Conservation (phyloP, 108 stramenopile species). For the Tribonema minus region DNA sequence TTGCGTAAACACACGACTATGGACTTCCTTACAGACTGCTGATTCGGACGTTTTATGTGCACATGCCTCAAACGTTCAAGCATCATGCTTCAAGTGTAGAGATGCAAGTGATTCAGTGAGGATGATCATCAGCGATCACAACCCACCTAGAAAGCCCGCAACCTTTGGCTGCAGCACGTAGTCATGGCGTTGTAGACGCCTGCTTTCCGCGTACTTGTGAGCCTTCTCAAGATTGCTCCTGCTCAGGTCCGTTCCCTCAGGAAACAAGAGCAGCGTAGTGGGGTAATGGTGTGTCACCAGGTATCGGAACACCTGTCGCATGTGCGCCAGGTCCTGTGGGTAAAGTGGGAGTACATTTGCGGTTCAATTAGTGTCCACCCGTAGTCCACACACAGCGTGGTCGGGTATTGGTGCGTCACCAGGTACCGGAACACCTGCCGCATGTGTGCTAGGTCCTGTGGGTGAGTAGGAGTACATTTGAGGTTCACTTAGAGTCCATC, state of each 20-base stretch:
- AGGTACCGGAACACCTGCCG: constrained; percentile 25
- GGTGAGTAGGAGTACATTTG: neutral
- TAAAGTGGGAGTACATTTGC: neutral
- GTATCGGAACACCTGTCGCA: constrained; percentile 29
- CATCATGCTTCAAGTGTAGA: no score
- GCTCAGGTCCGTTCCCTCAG: constrained; percentile 47
- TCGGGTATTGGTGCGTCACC: neutral
- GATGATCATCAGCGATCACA: no score
- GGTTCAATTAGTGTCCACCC: no score
- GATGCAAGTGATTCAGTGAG: no score
- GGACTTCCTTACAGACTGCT: no score
- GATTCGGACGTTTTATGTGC: no score
- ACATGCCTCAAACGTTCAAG: no score
- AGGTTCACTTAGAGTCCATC: no score
- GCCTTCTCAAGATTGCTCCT: constrained; percentile 13
- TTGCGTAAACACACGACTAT: no score
- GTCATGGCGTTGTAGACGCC: neutral
- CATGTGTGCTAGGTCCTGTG: constrained; percentile 25
- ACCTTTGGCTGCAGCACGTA: neutral
- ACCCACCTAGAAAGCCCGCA: neutral
- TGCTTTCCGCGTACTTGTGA: neutral
- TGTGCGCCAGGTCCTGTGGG: constrained; percentile 14
- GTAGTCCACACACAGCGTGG: no score
- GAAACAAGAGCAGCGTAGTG: constrained; percentile 38
- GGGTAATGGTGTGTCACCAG: neutral